Evolutionary conservation across 257 asterid species (phyloP), one percentile per base, ranked within the genome.

Genomic region (Phtheirospermum japonicum): DNA sequence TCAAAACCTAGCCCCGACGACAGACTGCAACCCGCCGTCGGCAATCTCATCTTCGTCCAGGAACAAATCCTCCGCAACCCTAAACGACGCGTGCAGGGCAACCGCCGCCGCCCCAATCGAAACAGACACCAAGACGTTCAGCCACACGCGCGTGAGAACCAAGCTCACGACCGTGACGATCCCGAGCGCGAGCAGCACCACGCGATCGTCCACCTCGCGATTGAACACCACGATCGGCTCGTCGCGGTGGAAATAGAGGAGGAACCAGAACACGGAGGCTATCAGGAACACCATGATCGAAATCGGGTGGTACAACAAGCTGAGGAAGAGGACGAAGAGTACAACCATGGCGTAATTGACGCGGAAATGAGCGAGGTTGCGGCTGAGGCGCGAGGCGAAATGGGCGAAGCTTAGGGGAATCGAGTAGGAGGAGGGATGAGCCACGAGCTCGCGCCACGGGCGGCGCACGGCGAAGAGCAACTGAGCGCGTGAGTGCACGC

Each of bases 391-490:
- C 17, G 78, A 57, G 59, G 53, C 19, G 62, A 85, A 16, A 9
- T 77, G 91, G 68, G 69, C 30, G 73, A 79, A 7, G 65, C 79
- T 40, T 60, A 32, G 53, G 20, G 91, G 96, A 2, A 61, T 20
- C 49, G 85, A 43, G 74, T 83, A 88, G 56, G 84, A 85, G 72
- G 89, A 51, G 0, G 90, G 90, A 60, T 79, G 93, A 6, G 88
- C 73, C 5, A 88, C 14, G 60, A 85, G 76, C 78, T 85, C 94
- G 69, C 83, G 78, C 96, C 96, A 88, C 13, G 91, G 82, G 72
- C 94, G 83, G 52, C 87, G 82, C 59, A 78, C 70, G 26, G 84
- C 82, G 73, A 14, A 77, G 62, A 75, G 50, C 57, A 63, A 6
- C 18, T 13, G 76, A 9, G 65, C 65, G 45, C 81, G 76, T 3